phyloP scores from a whole-genome alignment of 2,329 filamentous ascomycete genomes.

The Leptosphaerulina australis region DNA sequence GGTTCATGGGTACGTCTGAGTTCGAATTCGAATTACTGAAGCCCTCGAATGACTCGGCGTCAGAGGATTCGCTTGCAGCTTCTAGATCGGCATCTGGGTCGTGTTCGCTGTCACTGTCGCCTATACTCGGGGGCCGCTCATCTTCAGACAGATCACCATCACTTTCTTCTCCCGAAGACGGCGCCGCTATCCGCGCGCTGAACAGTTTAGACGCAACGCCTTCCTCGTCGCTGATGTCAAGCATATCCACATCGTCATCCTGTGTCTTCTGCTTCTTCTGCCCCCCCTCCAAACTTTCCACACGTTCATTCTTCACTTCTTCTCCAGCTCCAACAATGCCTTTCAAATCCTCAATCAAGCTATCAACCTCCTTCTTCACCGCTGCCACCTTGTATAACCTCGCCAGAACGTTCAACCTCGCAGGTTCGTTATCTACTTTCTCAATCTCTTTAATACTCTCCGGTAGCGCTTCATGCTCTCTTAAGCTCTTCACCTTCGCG shows the following conservation, averaged over 20 bases:
- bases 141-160: slow-evolving; percentile 37
- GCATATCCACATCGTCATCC: slow-evolving; percentile 23
- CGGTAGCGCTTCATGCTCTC: slow-evolving; percentile 57
- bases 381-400: slow-evolving; percentile 65
- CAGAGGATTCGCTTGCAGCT: slow-evolving; percentile 20
- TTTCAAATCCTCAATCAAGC: slow-evolving; percentile 52
- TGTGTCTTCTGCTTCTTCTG: no score
- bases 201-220: slow-evolving; percentile 45
- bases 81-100: slow-evolving; percentile 30
- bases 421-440: slow-evolving; percentile 51
- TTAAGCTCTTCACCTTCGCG: slow-evolving; percentile 62
- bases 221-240: slow-evolving; percentile 37
- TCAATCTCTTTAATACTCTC: slow-evolving; percentile 44
- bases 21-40: slow-evolving; percentile 8
- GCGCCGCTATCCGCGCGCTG: slow-evolving; percentile 49
- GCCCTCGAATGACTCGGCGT: slow-evolving; percentile 10
- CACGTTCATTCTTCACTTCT: no score
- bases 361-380: slow-evolving; percentile 61
- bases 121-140: slow-evolving; percentile 40
- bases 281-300: slow-evolving; percentile 20
- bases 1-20: slow-evolving; percentile 4
- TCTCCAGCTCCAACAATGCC: slow-evolving; percentile 40
- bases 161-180: slow-evolving; percentile 44
- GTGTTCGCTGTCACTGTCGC: slow-evolving; percentile 35
- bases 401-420: slow-evolving; percentile 63